Percentiles rank a stretch among this genome's conserved stretches.
Evolutionary conservation across 495 filamentous ascomycete species (phyloP).

Genomic region (Neurospora sublineolata): DNA sequence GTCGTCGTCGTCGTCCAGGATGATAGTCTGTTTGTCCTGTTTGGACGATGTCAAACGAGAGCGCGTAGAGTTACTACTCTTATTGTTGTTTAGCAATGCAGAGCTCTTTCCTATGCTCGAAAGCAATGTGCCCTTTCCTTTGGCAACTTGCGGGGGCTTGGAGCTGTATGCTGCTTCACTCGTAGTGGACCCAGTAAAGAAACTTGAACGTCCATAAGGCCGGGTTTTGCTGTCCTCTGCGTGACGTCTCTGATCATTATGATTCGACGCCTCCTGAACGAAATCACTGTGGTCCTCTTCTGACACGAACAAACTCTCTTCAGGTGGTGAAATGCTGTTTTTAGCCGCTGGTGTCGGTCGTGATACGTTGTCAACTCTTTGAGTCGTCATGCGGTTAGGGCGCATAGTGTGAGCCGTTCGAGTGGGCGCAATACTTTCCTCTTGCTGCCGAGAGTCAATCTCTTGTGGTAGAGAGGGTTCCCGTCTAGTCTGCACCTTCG

Average conservation of each 20-base stretch:
- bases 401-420: neutral
- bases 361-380: neutral
- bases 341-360: neutral
- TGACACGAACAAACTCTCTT: neutral
- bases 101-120: neutral
- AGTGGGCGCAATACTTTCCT: neutral
- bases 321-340: neutral
- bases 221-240: neutral
- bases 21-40: neutral
- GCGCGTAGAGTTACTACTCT: neutral
- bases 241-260: neutral
- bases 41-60: neutral
- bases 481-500: neutral
- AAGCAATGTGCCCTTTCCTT: neutral
- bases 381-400: neutral
- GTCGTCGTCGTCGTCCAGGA: conserved; percentile 8
- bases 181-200: neutral
- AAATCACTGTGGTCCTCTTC: neutral
- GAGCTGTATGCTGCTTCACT: neutral
- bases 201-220: neutral
- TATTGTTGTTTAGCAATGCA: neutral
- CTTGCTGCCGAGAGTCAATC: neutral
- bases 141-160: neutral
- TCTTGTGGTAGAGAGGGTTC: conserved; percentile 5
- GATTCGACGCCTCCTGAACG: neutral